Base-by-base conservation (phyloP, 2,329 filamentous ascomycete species). In the Pseudopyrenochaeta lycopersici region DNA sequence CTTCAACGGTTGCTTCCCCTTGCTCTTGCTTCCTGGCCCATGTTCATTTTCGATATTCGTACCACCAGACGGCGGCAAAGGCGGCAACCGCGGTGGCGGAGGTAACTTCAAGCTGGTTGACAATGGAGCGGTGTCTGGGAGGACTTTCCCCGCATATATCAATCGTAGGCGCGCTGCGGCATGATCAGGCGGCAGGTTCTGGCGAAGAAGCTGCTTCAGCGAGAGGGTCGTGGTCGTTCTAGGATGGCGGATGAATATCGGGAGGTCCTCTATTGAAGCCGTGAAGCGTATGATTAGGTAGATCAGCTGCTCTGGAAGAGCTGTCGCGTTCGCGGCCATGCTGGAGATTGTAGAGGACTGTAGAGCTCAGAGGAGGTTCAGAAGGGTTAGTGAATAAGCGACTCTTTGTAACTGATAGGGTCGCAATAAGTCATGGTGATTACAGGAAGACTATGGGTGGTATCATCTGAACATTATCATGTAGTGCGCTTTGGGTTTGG, bases 261-360 rank as follows among this genome's bases (percentile, higher is more conserved):
- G 84, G 33, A 97, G 85, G 74, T 98, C 95, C 14, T 92, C 89
- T 52, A 94, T 84, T 1, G 91, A 88, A 55, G 89, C 88, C 47
- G 92, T 92, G 84, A 99, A 98, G 75, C 94, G 92, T 74, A 98
- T 88, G 32, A 91, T 94, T 40, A 98, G 83, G 68, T 90, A 87
- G 51, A 97, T 82, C 30, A 75, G 60, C 54, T 76, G 72, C 36
- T 76, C 72, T 27, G 74, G 74, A 35, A 75, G 71, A 35, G 62
- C 54, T 33, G 55, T 55, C 43, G 64, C 50, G 31, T 62, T 64
- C 15, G 66, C 58, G 15, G 66, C 58, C 71, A 74, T 75, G 46
- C 48, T 64, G 60, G 52, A 38, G 54, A 46, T 46, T 21, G 46
- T 40, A 36, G 46, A 31, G 30, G 42, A 38, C 32, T 40, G 53